Base-by-base conservation (phyloP, 1,139 yeast species). In the Ogataea hybrid region DNA sequence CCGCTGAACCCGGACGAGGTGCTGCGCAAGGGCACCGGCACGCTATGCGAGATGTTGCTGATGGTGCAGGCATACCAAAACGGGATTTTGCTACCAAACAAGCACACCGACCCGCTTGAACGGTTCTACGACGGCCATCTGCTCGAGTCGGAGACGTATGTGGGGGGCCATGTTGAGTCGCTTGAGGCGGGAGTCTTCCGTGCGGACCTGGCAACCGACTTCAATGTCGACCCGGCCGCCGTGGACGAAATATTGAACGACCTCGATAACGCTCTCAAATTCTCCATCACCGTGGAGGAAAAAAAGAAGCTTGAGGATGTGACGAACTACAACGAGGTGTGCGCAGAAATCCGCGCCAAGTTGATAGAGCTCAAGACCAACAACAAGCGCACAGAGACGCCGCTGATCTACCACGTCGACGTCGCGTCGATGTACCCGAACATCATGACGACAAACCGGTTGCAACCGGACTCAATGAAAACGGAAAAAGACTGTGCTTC, bases 371-470 rank as follows among this genome's bases (percentile, higher is more conserved):
- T 94, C 43, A 80, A 79, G 48, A 63, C 71, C 3, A 72, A 73
- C 27, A 92, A 95, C 0, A 69, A 69, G 28, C 70, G 97, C 52
- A 63, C 65, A 9, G 98, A 92, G 57, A 70, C 70, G 7, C 99
- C 99, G 0, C 70, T 87, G 29, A 94, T 94, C 51, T 94, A 94
- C 58, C 99, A 94, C 62, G 96, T 94, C 31, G 99, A 94, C 69
- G 99, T 94, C 42, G 97, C 99, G 0, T 92, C 98, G 0, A 94
- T 94, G 99, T 94, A 94, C 59, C 99, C 99, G 4, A 92, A 94
- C 61, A 94, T 94, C 58, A 94, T 94, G 97, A 88, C 96, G 4
- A 86, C 98, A 0, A 94, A 94, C 65, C 79, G 99, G 59, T 71
- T 94, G 42, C 99, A 94, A 62, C 99, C 99, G 0, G 99, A 94